Evolutionary conservation across 2,329 filamentous ascomycete genomes (phyloP), one percentile per base, ranked within the genome.

Genomic region (Gliomastix tumulicola): DNA sequence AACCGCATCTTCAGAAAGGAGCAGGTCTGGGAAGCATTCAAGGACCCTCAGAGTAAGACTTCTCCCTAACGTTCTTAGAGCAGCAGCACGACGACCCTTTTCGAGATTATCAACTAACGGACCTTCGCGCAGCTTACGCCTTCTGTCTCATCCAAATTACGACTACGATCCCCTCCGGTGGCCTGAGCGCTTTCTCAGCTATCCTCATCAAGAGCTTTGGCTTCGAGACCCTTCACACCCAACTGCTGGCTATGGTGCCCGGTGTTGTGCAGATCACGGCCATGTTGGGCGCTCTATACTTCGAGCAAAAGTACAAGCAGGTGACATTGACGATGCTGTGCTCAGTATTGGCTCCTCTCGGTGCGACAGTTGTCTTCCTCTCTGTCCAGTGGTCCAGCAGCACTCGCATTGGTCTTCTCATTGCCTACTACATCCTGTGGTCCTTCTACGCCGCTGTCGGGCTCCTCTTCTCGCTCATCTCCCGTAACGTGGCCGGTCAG

Each of bases 381-480:
- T 81, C 76, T 0, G 69, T 88, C 7, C 56, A 71, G 17, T 79
- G 81, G 45, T 65, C 68, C 7, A 73, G 65, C 30, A 65, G 67
- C 23, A 56, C 70, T 8, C 78, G 76, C 25, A 72, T 80, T 20
- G 83, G 83, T 6, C 68, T 88, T 1, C 62, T 88, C 12, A 74
- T 88, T 49, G 74, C 70, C 49, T 88, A 88, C 66, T 88, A 88
- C 60, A 81, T 88, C 42, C 81, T 78, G 0, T 68, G 87, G 15
- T 85, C 79, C 6, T 88, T 88, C 70, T 88, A 82, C 82, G 79
- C 82, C 0, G 82, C 81, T 0, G 76, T 83, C 49, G 82, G 78
- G 3, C 63, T 86, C 11, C 66, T 72, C 7, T 69, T 87, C 47
- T 80, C 78, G 12, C 71, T 87, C 65, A 69, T 85, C 39, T 76